These are phyloP conservation scores for Aspergillus ibericus DNA, from an alignment of 2,329 filamentous ascomycete species.

Conservation along the genomic window DNA sequence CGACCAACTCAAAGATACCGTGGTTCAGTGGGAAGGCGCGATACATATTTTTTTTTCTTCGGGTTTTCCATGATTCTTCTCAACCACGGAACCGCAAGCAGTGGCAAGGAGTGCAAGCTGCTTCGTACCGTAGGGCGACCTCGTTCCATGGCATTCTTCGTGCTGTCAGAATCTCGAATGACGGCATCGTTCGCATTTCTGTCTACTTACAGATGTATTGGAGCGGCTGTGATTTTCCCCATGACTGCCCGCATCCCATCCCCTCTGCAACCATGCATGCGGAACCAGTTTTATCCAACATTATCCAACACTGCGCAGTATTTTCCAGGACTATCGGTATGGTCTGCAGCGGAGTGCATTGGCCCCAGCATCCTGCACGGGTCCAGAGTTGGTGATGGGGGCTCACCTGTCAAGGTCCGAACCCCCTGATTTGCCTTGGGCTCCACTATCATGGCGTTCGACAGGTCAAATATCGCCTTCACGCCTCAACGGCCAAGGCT, in stretches of 20 bases:
- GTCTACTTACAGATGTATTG: not conserved
- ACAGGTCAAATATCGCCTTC: constrained; percentile 4
- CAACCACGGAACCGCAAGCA: not conserved
- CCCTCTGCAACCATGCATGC: not conserved
- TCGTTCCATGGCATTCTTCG: not conserved
- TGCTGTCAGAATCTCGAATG: not conserved
- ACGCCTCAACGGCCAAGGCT: not conserved
- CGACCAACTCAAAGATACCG: not conserved
- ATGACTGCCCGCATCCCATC: not conserved
- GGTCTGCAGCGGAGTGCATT: not conserved
- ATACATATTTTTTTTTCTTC: not conserved
- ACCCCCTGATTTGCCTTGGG: not conserved
- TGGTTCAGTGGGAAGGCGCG: not conserved
- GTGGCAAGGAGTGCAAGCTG: not conserved
- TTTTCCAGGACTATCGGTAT: not conserved
- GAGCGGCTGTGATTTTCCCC: not conserved
- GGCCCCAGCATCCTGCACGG: constrained; percentile 2
- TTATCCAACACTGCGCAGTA: not conserved
- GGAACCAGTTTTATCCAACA: not conserved
- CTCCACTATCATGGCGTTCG: constrained; percentile 4
- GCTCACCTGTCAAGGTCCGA: not conserved
- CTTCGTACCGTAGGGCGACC: not conserved
- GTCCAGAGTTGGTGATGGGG: not conserved
- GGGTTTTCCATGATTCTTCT: not conserved
- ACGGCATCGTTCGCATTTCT: not conserved